Percentiles rank a stretch among this genome's conserved stretches.
These are phyloP conservation scores for Thalassiosira pacifica DNA, from an alignment of 352 stramenopile genomes.

Conservation along the genomic window DNA sequence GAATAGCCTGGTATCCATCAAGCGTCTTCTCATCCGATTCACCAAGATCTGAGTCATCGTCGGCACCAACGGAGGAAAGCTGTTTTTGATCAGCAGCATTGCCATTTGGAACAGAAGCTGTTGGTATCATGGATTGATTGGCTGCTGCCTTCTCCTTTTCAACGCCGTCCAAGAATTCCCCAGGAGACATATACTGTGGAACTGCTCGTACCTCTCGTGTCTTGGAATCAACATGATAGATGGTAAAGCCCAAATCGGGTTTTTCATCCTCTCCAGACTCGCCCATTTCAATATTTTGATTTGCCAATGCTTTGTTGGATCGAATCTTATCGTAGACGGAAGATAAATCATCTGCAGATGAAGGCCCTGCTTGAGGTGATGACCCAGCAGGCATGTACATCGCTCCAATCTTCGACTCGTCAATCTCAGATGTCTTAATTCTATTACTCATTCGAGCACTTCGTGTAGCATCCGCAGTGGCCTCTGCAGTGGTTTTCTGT, in stretches of 20 bases:
- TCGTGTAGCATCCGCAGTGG: conserved; percentile 52
- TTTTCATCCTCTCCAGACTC: conserved; percentile 24
- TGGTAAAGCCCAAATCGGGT: conserved; percentile 40
- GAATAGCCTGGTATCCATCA: conserved; percentile 85
- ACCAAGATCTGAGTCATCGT: no score
- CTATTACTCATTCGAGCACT: conserved; percentile 60
- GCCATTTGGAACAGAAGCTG: background rate
- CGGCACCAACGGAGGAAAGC: conserved; percentile 13
- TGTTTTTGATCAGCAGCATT: background rate
- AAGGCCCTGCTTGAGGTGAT: background rate
- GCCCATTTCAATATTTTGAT: conserved; percentile 5
- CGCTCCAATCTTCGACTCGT: conserved; percentile 70
- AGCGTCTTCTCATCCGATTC: conserved; percentile 79
- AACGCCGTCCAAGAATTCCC: conserved; percentile 24
- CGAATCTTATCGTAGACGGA: conserved; percentile 47
- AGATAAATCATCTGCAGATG: conserved; percentile 23
- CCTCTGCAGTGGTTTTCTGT: conserved; percentile 48
- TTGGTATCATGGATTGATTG: conserved; percentile 14
- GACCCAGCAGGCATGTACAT: conserved; percentile 31
- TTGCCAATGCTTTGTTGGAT: conserved; percentile 36
- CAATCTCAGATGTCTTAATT: conserved; percentile 61
- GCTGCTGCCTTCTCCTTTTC: conserved; percentile 21
- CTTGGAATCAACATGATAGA: conserved; percentile 42
- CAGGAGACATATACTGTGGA: conserved; percentile 44
- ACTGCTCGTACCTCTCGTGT: conserved; percentile 36